Conservation (phyloP, 2,329 filamentous ascomycete genomes). For the Colletotrichum sp. region DNA sequence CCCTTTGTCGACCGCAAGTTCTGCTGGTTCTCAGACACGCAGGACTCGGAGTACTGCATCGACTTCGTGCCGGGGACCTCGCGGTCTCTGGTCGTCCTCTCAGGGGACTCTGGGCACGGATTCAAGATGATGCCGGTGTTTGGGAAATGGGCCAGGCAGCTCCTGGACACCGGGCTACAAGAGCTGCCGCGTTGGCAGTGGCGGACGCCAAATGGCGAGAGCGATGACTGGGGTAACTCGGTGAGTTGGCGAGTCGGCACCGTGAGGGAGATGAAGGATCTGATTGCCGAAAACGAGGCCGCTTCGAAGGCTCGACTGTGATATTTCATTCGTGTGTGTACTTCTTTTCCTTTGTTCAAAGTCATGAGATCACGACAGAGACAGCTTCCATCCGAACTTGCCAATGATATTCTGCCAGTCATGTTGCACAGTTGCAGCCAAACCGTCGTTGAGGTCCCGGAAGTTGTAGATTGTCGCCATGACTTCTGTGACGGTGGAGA, state of each 20-base stretch:
- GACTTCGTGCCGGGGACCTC: constrained; percentile 60
- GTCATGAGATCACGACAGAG: not conserved
- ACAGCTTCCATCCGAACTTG: not conserved
- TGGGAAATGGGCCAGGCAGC: not conserved
- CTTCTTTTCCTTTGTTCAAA: not conserved
- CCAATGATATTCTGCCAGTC: not conserved
- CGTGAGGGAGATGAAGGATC: constrained; percentile 26
- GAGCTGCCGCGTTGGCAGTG: not conserved
- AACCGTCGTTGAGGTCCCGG: not conserved
- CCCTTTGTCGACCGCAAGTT: constrained; percentile 60
- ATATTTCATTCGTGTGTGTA: not conserved
- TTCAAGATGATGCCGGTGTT: not conserved
- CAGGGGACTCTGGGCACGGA: constrained; percentile 53
- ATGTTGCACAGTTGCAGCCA: not conserved
- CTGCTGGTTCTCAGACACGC: constrained; percentile 68
- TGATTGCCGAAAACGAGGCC: not conserved
- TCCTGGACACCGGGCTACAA: not conserved
- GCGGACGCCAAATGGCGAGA: constrained; percentile 44
- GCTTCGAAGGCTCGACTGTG: not conserved
- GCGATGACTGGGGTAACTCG: constrained; percentile 26
- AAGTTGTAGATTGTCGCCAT: not conserved
- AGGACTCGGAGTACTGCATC: constrained; percentile 64
- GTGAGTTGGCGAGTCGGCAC: constrained; percentile 42
- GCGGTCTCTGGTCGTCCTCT: constrained; percentile 48
- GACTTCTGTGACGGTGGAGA: not conserved